Evolutionary conservation across 1,284 basidiomycete species (phyloP).

Genomic region (Ganoderma sinense): DNA sequence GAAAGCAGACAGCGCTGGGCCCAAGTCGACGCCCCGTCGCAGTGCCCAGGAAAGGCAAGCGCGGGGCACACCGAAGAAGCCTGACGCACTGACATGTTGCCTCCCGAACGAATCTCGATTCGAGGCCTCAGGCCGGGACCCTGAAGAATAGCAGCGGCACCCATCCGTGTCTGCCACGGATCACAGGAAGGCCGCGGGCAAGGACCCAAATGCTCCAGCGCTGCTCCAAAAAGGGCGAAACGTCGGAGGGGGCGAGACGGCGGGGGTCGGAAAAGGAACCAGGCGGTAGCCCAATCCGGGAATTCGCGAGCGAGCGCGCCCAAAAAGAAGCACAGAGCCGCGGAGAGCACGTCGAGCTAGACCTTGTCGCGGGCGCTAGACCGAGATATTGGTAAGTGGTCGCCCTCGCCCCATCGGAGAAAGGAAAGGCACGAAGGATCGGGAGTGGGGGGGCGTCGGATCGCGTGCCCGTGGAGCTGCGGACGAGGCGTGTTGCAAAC

Average conservation of each 20-base stretch:
- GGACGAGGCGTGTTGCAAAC: background rate
- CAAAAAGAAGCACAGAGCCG: background rate
- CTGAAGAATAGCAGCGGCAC: background rate
- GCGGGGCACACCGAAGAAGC: constrained; percentile 4
- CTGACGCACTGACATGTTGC: background rate
- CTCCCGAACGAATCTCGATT: background rate
- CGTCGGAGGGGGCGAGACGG: background rate
- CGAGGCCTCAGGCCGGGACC: background rate
- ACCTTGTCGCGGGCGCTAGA: background rate
- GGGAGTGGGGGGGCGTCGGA: background rate
- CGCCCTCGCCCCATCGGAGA: background rate
- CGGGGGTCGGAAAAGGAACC: background rate
- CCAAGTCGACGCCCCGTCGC: background rate
- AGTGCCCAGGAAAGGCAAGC: background rate
- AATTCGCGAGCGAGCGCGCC: background rate
- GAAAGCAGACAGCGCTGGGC: background rate
- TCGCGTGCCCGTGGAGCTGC: background rate
- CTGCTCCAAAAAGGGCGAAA: background rate
- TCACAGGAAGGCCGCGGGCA: background rate
- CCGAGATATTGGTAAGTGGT: background rate
- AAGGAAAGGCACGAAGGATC: background rate
- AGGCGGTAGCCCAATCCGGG: background rate
- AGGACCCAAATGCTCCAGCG: background rate
- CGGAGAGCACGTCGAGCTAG: background rate
- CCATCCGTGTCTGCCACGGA: background rate